phyloP scores from a whole-genome alignment of 2,329 filamentous ascomycete species.

The Alternaria sp. region DNA sequence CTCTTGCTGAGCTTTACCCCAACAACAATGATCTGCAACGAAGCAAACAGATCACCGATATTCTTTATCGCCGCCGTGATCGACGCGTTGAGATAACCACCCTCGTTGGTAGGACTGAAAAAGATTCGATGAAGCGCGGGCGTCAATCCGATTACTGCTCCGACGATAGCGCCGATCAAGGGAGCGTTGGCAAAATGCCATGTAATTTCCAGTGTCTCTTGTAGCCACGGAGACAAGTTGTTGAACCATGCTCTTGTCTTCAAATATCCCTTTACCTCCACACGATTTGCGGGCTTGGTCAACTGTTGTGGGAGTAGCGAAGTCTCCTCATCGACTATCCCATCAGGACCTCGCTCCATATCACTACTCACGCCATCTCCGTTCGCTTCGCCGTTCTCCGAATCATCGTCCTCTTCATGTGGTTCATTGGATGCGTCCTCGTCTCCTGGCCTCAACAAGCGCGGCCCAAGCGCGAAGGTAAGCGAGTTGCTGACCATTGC shows the following conservation, averaged over 20 bases:
- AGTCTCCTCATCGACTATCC: constrained; percentile 54
- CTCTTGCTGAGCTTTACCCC: constrained; percentile 68
- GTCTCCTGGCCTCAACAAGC: constrained; percentile 58
- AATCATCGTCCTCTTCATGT: constrained; percentile 1
- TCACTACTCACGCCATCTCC: constrained; percentile 26
- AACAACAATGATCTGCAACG: constrained; percentile 69
- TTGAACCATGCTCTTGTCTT: constrained; percentile 45
- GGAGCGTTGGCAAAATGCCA: constrained; percentile 67
- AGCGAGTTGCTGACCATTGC: constrained; percentile 68
- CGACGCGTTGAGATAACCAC: constrained; percentile 71
- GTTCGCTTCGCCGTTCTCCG: constrained; percentile 23
- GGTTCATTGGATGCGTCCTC: constrained; percentile 51
- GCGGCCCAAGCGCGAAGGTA: constrained; percentile 68
- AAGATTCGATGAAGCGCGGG: constrained; percentile 67
- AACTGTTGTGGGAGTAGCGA: constrained; percentile 57
- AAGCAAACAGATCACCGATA: constrained; percentile 68
- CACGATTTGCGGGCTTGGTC: constrained; percentile 32
- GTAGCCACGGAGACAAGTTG: constrained; percentile 46
- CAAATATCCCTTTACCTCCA: constrained; percentile 43
- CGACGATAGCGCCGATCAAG: constrained; percentile 65
- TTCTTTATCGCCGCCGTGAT: constrained; percentile 67
- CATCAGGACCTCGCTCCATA: constrained; percentile 32
- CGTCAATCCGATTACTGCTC: constrained; percentile 65
- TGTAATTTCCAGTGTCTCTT: constrained; percentile 50
- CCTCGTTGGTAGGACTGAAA: constrained; percentile 63